These are phyloP conservation scores for Asterella californica DNA, from an alignment of 225 moss, liverwort and hornwort species.

Conservation along the genomic window DNA sequence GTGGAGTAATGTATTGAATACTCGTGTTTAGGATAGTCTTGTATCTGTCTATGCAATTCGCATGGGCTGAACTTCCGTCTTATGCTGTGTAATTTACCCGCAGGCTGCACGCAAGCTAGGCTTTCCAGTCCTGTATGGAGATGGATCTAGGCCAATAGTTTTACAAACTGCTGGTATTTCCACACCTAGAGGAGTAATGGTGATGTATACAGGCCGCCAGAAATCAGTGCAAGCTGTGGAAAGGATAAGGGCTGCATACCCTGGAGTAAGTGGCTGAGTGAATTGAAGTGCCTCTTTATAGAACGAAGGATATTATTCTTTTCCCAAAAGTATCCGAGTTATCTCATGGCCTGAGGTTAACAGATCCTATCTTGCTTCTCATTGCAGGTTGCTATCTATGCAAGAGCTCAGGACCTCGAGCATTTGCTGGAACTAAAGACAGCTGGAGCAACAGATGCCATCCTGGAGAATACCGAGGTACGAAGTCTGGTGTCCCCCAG, in stretches of 20 bases:
- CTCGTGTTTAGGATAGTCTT: too few species aligned
- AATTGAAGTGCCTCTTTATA: not conserved
- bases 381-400: conserved; percentile 79
- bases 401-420: conserved; percentile 81
- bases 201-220: conserved; percentile 95
- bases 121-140: conserved; percentile 93
- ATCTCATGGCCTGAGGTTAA: not conserved
- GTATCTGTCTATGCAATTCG: not conserved
- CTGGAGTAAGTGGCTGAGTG: conserved; percentile 39
- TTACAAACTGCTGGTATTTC: conserved; percentile 84
- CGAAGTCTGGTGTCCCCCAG: too few species aligned
- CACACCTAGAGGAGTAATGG: conserved; percentile 90
- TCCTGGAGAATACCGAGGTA: conserved; percentile 98
- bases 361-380: not conserved
- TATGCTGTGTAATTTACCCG: not conserved
- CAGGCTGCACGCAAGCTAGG: conserved; percentile 92
- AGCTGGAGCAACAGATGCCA: conserved; percentile 80
- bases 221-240: conserved; percentile 91
- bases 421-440: conserved; percentile 85
- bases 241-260: conserved; percentile 74
- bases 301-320: not conserved
- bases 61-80: not conserved
- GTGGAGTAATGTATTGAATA: too few species aligned
- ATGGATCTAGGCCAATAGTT: conserved; percentile 84
- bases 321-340: not conserved